These are phyloP conservation scores for Gossypium aridum DNA, from an alignment of 441 rosid genomes.

Conservation along the genomic window DNA sequence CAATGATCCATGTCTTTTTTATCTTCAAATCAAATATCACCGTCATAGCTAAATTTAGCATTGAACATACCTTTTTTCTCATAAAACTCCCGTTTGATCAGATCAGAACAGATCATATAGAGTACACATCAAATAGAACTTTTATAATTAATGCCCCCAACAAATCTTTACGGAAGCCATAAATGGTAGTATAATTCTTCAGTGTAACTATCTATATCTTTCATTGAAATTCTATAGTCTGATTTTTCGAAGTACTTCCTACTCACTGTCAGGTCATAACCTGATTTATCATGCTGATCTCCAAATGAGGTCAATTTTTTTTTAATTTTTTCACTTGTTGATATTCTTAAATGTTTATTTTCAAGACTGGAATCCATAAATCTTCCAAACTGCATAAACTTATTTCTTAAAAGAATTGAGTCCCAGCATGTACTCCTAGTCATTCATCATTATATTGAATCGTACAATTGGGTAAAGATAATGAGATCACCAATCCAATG, in stretches of 20 bases:
- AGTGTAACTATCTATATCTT: not conserved
- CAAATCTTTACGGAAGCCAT: not conserved
- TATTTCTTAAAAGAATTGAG: too few species aligned
- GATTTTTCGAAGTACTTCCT: not conserved
- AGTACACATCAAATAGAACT: too few species aligned
- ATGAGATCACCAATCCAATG: too few species aligned
- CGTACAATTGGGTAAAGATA: not conserved
- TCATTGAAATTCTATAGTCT: not conserved
- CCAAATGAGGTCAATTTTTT: not conserved
- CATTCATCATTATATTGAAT: not conserved
- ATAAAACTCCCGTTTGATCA: not conserved
- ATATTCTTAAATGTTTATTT: not conserved
- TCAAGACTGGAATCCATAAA: not conserved
- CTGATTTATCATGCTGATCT: not conserved
- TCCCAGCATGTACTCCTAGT: too few species aligned
- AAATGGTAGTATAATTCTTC: not conserved
- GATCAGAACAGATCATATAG: too few species aligned
- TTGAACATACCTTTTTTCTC: not conserved
- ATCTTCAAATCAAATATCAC: not conserved
- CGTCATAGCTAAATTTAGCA: not conserved
- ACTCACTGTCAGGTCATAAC: not conserved
- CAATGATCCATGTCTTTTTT: not conserved
- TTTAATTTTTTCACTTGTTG: too few species aligned
- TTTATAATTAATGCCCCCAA: not conserved
- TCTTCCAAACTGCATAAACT: too few species aligned